A percentile compares a stretch with the other conserved stretches of the same genome.
Evolutionary conservation across 1,139 yeast genomes (phyloP).

Genomic region (Yamadazyma membranifaciens): DNA sequence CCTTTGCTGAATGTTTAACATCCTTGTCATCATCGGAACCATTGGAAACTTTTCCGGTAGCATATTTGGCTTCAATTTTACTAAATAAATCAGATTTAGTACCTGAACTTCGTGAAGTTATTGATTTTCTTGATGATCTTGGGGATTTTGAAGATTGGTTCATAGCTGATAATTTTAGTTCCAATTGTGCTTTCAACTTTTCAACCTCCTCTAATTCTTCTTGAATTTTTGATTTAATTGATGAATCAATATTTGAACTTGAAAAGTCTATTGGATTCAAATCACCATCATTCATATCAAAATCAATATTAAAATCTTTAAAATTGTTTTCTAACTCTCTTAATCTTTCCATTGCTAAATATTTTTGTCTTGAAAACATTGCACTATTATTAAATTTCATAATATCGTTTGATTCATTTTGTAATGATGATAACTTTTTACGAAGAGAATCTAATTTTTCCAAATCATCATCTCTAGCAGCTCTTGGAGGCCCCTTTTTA

Average conservation of each 20-base stretch:
- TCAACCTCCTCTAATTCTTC: slow-evolving; percentile 49
- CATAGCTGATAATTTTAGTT: slow-evolving; percentile 30
- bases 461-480: slow-evolving; percentile 41
- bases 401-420: slow-evolving; percentile 71
- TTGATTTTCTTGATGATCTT: slow-evolving; percentile 8
- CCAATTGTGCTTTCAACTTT: slow-evolving; percentile 41
- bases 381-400: slow-evolving; percentile 66
- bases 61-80: slow-evolving; percentile 48
- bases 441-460: slow-evolving; percentile 52
- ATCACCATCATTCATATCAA: slow-evolving; percentile 25
- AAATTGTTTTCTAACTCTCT: slow-evolving; percentile 61
- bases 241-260: slow-evolving; percentile 27
- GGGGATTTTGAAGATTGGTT: slow-evolving; percentile 13
- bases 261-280: slow-evolving; percentile 8
- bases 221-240: slow-evolving; percentile 35
- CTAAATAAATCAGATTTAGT: slow-evolving; percentile 23
- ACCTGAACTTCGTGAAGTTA: slow-evolving; percentile 3
- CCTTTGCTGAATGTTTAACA: slow-evolving; percentile 13
- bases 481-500: slow-evolving; percentile 30
- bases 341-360: slow-evolving; percentile 65
- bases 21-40: slow-evolving; percentile 18
- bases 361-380: slow-evolving; percentile 54
- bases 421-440: slow-evolving; percentile 57
- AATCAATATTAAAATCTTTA: slow-evolving; percentile 59
- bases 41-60: slow-evolving; percentile 40